Evolutionary conservation across 805 yeast genomes (phyloP).

Genomic region (Pichia heedii): DNA sequence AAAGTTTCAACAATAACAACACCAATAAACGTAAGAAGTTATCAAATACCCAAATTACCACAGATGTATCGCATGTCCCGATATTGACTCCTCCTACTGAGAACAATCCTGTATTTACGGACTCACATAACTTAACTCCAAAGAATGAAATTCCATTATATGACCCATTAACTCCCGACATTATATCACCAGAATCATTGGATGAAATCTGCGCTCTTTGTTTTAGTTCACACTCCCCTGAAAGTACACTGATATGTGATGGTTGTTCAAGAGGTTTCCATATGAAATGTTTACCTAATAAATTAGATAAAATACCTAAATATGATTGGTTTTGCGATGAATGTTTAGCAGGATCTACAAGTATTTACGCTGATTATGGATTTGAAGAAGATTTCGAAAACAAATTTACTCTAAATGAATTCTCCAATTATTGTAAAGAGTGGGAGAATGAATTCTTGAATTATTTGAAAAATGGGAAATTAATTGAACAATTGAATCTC

Average conservation of each 20-base stretch:
- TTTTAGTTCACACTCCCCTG: constrained; percentile 35
- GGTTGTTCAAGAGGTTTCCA: constrained; percentile 70
- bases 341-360: constrained; percentile 58
- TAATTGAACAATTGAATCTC: constrained; percentile 9
- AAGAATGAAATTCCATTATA: background rate
- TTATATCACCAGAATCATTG: constrained; percentile 7
- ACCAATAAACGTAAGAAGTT: background rate
- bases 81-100: constrained; percentile 5
- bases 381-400: constrained; percentile 61
- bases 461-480: constrained; percentile 5
- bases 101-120: background rate
- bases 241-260: constrained; percentile 52
- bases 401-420: constrained; percentile 40
- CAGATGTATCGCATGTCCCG: no score
- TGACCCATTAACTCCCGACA: constrained; percentile 3
- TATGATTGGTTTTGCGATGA: constrained; percentile 74
- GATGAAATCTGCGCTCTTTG: constrained; percentile 32
- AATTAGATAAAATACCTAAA: constrained; percentile 41
- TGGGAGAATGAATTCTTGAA: constrained; percentile 29
- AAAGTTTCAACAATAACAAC: background rate
- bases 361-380: constrained; percentile 67
- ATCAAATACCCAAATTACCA: background rate
- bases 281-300: constrained; percentile 44
- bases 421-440: constrained; percentile 44
- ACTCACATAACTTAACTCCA: background rate